phyloP scores from a whole-genome alignment of 2,329 filamentous ascomycete genomes.

The Stachybotrys echinatus region DNA sequence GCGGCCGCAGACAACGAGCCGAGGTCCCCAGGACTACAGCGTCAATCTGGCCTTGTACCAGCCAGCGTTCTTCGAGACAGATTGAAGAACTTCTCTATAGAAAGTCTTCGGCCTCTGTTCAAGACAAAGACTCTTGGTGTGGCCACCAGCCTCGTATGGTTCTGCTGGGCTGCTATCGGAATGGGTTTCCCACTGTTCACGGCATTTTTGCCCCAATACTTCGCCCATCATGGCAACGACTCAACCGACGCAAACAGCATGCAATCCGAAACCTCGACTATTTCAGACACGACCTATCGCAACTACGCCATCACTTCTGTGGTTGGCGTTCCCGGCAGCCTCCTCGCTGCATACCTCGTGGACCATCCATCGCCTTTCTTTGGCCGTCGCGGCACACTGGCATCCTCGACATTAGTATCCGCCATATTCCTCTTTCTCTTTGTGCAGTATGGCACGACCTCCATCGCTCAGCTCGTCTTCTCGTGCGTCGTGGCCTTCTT shows the following conservation, averaged over 20 bases:
- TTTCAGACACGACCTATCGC: constrained; percentile 57
- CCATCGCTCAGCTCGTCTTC: constrained; percentile 56
- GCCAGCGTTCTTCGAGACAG: constrained; percentile 48
- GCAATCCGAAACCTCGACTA: constrained; percentile 25
- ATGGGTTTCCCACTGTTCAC: constrained; percentile 89
- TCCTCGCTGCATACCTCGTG: constrained; percentile 70
- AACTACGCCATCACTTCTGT: constrained; percentile 79
- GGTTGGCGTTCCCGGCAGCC: constrained; percentile 69
- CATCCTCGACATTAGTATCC: constrained; percentile 60
- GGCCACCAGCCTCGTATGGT: constrained; percentile 60
- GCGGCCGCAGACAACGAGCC: constrained; percentile 35
- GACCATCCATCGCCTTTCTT: constrained; percentile 56
- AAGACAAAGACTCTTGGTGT: constrained; percentile 43
- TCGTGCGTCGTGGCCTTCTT: constrained; percentile 65
- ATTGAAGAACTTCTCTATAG: constrained; percentile 60
- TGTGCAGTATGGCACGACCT: constrained; percentile 51
- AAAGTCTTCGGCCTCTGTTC: constrained; percentile 64
- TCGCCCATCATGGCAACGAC: constrained; percentile 50
- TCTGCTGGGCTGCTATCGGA: constrained; percentile 77
- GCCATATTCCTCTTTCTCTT: constrained; percentile 67
- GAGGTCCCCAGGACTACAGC: constrained; percentile 8
- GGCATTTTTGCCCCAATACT: constrained; percentile 83
- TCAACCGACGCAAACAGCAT: constrained; percentile 13
- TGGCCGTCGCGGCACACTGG: constrained; percentile 69
- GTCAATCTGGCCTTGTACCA: constrained; percentile 12